Evolutionary conservation across 805 yeast genomes (phyloP), one percentile per base, ranked within the genome.

Genomic region (Saturnispora quitensis): DNA sequence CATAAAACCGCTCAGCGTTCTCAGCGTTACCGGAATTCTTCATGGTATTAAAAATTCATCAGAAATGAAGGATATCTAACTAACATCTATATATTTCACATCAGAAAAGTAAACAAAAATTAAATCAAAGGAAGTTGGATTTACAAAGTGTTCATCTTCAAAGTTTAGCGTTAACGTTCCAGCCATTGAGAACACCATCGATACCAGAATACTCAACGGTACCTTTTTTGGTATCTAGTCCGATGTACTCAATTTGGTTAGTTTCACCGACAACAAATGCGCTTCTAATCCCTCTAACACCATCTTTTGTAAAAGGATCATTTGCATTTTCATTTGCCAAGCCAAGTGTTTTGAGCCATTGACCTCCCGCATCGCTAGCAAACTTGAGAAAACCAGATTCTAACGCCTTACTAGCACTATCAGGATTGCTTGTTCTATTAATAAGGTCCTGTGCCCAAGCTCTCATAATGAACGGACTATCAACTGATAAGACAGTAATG

Each of bases 261-360:
- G 31, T n/a, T 6, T 66, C 62, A 49, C 80, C 81, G 50, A 86
- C 81, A 55, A 89, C 72, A 53, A 84, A 70, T 43, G 91, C 89
- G 69, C 81, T 87, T 70, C 96, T 79, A 28, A 50, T 33, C 18
- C 53, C 58, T 45, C 58, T 49, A 25, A 54, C 43, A 9, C 58
- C 58, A 33, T 46, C 38, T 17, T 50, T 52, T 5, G 54, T 45
- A 43, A 44, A 56, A 5, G 34, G 15, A 46, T 56, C 58, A 24
- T 24, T 28, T 15, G 52, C 50, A 3, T 15, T 33, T 13, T 53
- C 53, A 24, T 53, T 53, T 7, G 52, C 55, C 7, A 56, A 42
- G 1, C 56, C 58, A 6, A 47, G 27, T 2, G 27, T 4, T 12
- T 31, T 25, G 10, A 56, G 18, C 53, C 56, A 54, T 33, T 52